Base-by-base conservation (phyloP, 164 flowering plant species). In the Annona squamosa region DNA sequence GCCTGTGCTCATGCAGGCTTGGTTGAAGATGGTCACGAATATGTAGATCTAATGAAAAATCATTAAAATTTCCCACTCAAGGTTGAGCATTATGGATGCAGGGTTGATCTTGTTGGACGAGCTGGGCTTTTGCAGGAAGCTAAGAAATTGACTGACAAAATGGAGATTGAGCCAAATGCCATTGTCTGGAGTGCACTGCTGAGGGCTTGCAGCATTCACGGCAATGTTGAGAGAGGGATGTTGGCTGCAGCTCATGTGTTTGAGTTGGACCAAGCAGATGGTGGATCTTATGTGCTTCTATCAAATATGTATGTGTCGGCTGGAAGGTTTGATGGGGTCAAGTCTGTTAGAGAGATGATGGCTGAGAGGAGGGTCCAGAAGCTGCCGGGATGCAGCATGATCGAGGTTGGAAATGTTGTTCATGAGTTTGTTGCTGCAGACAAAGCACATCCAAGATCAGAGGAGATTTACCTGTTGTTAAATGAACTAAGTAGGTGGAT, bases 71-170 rank as follows among this genome's bases (percentile, higher is more conserved):
- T 77, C 17, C 17, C 4, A 1, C 82, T 80, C 46, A 80, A 65
- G 0, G 37, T 74, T 13, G 80, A 75, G 71, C 80, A 80, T 68
- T 71, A 71, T 71, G 72, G 72, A 16, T 71, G 72, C 18, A 61
- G 77, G 71, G 78, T 77, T 70, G 82, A 77, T 52, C 77, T 77
- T 57, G 74, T 80, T 18, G 79, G 79, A 41, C 74, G 82, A 68
- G 78, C 78, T 0, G 78, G 78, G 67, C 46, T 80, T 9, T 66
- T 80, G 46, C 3, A 74, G 47, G 75, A 77, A n/a, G 79, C 82
- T 13, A 68, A 26, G 62, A 48, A 10, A 7, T 3, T 77, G 63
- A 72, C 76, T 3, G 63, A 79, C 46, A 59, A 44, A 9, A 77
- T 80, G 79, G 79, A 77, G 26, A 72, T 74, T 59, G 71, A 72